phyloP scores from a whole-genome alignment of 1,284 basidiomycete genomes.

The Vanrija sp. region DNA sequence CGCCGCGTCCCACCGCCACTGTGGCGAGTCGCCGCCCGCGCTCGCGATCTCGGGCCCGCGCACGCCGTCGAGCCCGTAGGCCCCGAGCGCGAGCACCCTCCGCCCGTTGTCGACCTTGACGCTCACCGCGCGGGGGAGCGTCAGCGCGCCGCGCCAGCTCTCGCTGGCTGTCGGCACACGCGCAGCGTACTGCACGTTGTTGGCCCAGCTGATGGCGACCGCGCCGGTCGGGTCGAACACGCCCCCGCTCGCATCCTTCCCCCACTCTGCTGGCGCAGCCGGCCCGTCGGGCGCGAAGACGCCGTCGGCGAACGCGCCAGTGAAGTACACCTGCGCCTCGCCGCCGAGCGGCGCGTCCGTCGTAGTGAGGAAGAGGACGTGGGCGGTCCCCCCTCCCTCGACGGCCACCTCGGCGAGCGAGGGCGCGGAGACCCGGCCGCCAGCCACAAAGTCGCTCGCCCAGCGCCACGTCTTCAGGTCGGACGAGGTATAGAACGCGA shows the following conservation, averaged over 20 bases:
- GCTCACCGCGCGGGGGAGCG: slow-evolving; percentile 34
- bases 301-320: slow-evolving; percentile 48
- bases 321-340: slow-evolving; percentile 45
- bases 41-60: not conserved
- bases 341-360: slow-evolving; percentile 46
- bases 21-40: not conserved
- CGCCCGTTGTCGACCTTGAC: slow-evolving; percentile 36
- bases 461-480: slow-evolving; percentile 49
- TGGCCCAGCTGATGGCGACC: slow-evolving; percentile 47
- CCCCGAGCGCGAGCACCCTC: slow-evolving; percentile 39
- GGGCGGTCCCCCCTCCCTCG: slow-evolving; percentile 22
- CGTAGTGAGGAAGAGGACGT: slow-evolving; percentile 30
- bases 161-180: slow-evolving; percentile 41
- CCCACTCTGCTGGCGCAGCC: slow-evolving; percentile 40
- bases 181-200: slow-evolving; percentile 50
- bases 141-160: slow-evolving; percentile 47
- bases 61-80: slow-evolving; percentile 34
- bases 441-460: slow-evolving; percentile 38
- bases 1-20: too few species aligned
- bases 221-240: slow-evolving; percentile 34
- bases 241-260: slow-evolving; percentile 50
- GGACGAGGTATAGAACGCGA: slow-evolving; percentile 47
- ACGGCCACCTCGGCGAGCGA: slow-evolving; percentile 44
- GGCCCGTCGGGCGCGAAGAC: slow-evolving; percentile 26
- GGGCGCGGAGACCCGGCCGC: slow-evolving; percentile 40